Base-by-base conservation (phyloP, 768 basidiomycete species). In the Russula sp. region DNA sequence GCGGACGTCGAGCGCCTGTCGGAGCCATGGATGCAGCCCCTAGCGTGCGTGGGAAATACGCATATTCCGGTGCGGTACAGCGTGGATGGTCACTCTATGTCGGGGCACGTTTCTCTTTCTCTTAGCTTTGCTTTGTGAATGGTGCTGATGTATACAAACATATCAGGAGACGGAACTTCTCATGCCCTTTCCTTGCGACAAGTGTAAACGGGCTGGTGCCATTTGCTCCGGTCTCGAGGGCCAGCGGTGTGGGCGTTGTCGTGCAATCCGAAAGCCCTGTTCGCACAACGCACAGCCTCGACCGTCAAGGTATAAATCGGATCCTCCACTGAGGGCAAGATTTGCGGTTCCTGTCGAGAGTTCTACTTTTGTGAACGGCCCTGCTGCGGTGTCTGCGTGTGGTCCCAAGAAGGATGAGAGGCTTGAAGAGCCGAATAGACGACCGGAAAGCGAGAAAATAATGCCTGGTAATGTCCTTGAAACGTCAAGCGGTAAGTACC, bases 61-160 rank as follows among this genome's bases (percentile, higher is more conserved):
- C 59, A 13, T 53, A 61, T n/a, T 51, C 59, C 13, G 59, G 59
- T 24, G 59, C 59, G 20, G 42, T 28, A n/a, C 59, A 61, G 26
- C 59, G 38, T 24, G 59, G 59, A n/a, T 61, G 59, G 59, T 61
- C 59, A 44, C 59, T 61, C 38, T 61, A 61, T 18, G 49, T 61
- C 30, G 59, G 59, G 59, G 59, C 59, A 53, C 38, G 59, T 61
- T 26, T 50, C 24, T 52, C 28, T 28, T 24, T 24, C 46, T 36
- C 24, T 50, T 50, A 24, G 26, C 22, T 53, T 10, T 11, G 28
- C 16, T 1, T n/a, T 20, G n/a, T 30, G 8, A 34, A 18, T 16
- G 30, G 24, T 60, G 26, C 59, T 61, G 40, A 61, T 18, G 18
- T 34, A 13, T 13, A 38, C 36, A 28, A 44, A 50, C 26, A 48